Evolutionary conservation across 2,329 filamentous ascomycete genomes (phyloP), one percentile per base, ranked within the genome.

Genomic region (Lecanicillium sp.): DNA sequence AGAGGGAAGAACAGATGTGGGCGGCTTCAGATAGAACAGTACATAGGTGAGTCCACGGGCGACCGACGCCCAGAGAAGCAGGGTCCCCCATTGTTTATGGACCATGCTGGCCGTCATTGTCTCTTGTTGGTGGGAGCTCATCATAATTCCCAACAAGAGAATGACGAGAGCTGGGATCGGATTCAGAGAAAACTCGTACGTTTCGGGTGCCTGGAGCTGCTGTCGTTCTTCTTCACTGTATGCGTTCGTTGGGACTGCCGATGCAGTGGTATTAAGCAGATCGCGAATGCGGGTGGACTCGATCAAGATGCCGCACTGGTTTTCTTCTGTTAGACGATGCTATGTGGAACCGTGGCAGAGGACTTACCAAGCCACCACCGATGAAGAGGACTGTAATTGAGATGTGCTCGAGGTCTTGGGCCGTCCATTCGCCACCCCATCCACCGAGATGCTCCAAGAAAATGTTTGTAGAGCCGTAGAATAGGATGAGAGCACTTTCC

Each of bases 301-400:
- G 54, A 95, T 77, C 40, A 95, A 79, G 85, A 95, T 93, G 42
- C 88, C 87, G 56, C 83, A 83, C 76, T 84, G 10, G 5, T 10
- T 2, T 29, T 17, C 10, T 14, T 5, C 19, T 24, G 35, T 48
- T 11, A 27, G 21, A 21, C 10, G 14, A 7, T 27, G 10, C 6
- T 17, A 14, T 15, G 19, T 23, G 12, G 8, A 11, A 19, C 7
- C 9, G 27, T 6, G 24, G 14, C 2, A 21, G 2, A 21, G 7
- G 26, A 73, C 81, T 74, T 68, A 90, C 85, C 68, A 95, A 62
- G 39, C 93, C 91, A 55, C 90, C 91, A 47, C 91, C 91, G 53
- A 96, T 87, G 70, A 97, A 97, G 63, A 97, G 80, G 39, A 96
- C 75, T 0, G 91, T 90, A 58, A 97, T 96, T 11, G 90, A 91